A percentile compares a stretch with the other conserved stretches of the same genome.
These are phyloP conservation scores for Apiotrichum montevideense DNA, from an alignment of 1,284 basidiomycete genomes.

Conservation along the genomic window DNA sequence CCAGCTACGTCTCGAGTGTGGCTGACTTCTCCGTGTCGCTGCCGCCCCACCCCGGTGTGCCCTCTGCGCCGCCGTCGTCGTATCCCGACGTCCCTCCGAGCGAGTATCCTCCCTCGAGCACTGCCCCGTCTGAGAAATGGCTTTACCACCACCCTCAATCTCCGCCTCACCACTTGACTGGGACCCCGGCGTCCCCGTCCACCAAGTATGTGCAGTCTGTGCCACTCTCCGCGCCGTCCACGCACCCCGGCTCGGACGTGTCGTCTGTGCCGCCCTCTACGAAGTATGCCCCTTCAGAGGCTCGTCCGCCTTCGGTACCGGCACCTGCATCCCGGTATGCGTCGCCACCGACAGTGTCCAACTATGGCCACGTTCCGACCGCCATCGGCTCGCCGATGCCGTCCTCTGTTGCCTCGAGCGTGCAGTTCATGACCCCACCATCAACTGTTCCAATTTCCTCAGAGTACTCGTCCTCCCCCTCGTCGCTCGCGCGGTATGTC, in stretches of 20 bases:
- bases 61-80: not conserved
- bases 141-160: not conserved
- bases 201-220: not conserved
- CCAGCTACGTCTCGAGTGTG: slow-evolving; percentile 2
- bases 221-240: too few species aligned
- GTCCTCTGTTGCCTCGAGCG: not conserved
- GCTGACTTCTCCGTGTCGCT: slow-evolving; percentile 47
- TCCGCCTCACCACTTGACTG: not conserved
- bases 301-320: too few species aligned
- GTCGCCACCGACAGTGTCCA: not conserved
- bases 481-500: not conserved
- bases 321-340: not conserved
- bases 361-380: not conserved
- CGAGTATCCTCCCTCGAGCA: not conserved
- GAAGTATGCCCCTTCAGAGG: not conserved
- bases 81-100: not conserved
- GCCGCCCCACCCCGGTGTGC: not conserved
- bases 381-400: not conserved
- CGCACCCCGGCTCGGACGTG: too few species aligned
- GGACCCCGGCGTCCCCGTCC: not conserved
- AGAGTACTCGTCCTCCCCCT: not conserved
- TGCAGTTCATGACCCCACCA: not conserved
- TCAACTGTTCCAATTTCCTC: not conserved
- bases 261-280: too few species aligned
- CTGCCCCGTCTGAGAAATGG: not conserved